A percentile compares a stretch with the other conserved stretches of the same genome.
These are phyloP conservation scores for Asterophora lycoperdoides DNA, from an alignment of 768 basidiomycete genomes.

Conservation along the genomic window DNA sequence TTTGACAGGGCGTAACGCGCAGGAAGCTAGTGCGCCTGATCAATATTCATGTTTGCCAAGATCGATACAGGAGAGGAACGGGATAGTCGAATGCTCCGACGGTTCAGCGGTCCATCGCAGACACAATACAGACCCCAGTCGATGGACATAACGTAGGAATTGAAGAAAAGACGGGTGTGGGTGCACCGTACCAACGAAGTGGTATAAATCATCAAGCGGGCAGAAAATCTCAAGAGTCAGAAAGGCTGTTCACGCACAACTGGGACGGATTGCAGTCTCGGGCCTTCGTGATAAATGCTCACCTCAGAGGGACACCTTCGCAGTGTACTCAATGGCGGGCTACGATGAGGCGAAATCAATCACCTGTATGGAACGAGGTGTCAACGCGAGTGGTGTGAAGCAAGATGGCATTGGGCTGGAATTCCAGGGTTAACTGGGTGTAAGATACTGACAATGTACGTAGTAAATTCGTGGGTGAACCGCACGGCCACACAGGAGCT, in stretches of 20 bases:
- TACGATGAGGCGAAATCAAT: neutral
- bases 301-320: neutral
- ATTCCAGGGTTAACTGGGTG: neutral
- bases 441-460: slow-evolving; percentile 17
- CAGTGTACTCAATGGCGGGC: neutral
- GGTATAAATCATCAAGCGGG: too few species aligned
- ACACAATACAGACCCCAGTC: too few species aligned
- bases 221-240: too few species aligned
- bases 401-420: slow-evolving; percentile 11
- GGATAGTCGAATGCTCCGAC: neutral
- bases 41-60: neutral
- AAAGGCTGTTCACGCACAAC: neutral
- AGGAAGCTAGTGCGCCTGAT: neutral
- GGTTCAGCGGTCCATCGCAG: neutral
- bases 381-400: slow-evolving; percentile 11
- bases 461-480: slow-evolving; percentile 8
- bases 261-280: neutral
- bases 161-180: too few species aligned
- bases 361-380: slow-evolving; percentile 12
- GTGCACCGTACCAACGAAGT: too few species aligned
- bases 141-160: too few species aligned
- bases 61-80: neutral
- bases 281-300: neutral
- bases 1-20: neutral
- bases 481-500: neutral